Percentiles rank a stretch among this genome's conserved stretches.
Conservation (phyloP, 129 eudicot species). For the Flaveria trinervia region DNA sequence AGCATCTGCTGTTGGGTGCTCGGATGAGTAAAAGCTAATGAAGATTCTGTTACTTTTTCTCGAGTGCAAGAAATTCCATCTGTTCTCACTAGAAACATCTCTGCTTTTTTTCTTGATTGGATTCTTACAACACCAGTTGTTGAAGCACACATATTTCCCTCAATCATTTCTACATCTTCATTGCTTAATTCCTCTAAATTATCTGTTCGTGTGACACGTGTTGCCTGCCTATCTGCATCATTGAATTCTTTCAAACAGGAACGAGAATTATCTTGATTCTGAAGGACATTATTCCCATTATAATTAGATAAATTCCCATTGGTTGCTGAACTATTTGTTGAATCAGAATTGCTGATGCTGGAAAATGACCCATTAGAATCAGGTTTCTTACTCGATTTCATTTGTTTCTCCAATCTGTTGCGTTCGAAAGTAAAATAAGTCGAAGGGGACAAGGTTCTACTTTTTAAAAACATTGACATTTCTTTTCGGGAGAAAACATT, state of each 20-base stretch:
- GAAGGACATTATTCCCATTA: constrained; percentile 36
- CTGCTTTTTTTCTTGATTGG: constrained; percentile 96
- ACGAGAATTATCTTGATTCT: constrained; percentile 24
- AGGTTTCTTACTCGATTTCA: constrained; percentile 39
- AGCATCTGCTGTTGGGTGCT: constrained; percentile 99
- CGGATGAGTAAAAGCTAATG: constrained; percentile 96
- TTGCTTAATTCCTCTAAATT: constrained; percentile 36
- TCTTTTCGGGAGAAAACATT: constrained; percentile 77
- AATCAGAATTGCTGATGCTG: constrained; percentile 23
- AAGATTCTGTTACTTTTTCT: constrained; percentile 98
- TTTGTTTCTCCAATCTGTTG: constrained; percentile 49
- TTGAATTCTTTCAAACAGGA: constrained; percentile 39
- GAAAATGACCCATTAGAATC: constrained; percentile 35
- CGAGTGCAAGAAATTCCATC: constrained; percentile 94
- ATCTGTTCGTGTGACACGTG: constrained; percentile 27
- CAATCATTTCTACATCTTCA: constrained; percentile 53
- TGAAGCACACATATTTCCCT: constrained; percentile 96
- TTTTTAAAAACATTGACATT: constrained; percentile 66
- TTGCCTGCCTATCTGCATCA: constrained; percentile 34
- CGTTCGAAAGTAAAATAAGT: constrained; percentile 57
- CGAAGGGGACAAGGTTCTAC: constrained; percentile 57
- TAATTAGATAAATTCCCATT: constrained; percentile 29
- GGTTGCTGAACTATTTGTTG: constrained; percentile 45
- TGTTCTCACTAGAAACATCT: constrained; percentile 95
- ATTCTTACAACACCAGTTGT: constrained; percentile 97